phyloP scores from a whole-genome alignment of 1,284 basidiomycete genomes.

The Apiotrichum laibachii region DNA sequence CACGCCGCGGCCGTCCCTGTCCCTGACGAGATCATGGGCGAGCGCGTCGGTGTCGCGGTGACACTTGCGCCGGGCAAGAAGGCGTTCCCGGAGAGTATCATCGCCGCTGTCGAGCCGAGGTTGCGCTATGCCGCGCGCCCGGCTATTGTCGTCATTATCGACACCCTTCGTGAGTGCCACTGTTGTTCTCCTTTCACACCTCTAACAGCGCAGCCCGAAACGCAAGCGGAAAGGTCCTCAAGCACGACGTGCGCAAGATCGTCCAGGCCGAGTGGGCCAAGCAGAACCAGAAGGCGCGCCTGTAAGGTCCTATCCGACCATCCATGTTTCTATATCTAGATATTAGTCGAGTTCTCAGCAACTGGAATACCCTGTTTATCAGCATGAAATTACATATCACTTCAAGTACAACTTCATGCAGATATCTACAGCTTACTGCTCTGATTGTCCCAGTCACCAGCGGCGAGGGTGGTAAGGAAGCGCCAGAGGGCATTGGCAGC shows the following conservation, averaged over 20 bases:
- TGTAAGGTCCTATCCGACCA: background rate
- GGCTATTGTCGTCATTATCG: conserved; percentile 8
- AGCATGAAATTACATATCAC: too few species aligned
- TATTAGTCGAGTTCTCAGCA: too few species aligned
- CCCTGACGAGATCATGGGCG: conserved; percentile 34
- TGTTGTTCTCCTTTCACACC: too few species aligned
- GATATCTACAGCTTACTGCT: conserved; percentile 3
- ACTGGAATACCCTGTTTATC: too few species aligned
- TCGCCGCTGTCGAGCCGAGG: conserved; percentile 5
- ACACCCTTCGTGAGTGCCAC: conserved; percentile 16
- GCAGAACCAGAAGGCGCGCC: background rate
- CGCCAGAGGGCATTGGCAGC: conserved; percentile 35
- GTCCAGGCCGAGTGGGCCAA: conserved; percentile 26
- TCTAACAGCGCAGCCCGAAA: conserved; percentile 4
- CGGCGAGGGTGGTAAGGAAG: conserved; percentile 29
- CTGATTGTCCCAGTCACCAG: conserved; percentile 12
- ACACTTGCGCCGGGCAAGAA: conserved; percentile 22
- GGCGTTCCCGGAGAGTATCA: conserved; percentile 1
- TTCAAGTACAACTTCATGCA: too few species aligned
- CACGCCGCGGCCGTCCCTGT: conserved; percentile 40
- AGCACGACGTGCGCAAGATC: conserved; percentile 10
- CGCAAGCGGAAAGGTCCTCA: conserved; percentile 7
- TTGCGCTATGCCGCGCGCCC: conserved; percentile 16
- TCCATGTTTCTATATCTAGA: too few species aligned
- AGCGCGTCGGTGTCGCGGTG: conserved; percentile 39